Conservation (phyloP, 208 protist genomes). For the Leishmania guyanensis region DNA sequence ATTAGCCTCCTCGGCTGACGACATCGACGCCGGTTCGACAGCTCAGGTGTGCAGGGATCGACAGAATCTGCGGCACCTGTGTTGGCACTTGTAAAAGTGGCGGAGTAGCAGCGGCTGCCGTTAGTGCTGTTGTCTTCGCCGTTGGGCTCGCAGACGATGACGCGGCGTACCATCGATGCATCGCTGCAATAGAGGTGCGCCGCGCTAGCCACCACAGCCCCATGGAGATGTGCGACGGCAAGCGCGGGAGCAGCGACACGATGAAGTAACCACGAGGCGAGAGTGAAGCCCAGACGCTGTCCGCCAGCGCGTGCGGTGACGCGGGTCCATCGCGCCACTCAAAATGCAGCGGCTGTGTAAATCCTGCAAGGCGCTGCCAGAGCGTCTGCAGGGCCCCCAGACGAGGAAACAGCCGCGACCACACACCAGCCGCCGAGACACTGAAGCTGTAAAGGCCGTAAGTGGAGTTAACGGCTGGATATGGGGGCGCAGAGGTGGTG, state of each 20-base stretch:
- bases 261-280: conserved; percentile 35
- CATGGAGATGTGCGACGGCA: conserved; percentile 15
- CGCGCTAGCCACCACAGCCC: not conserved
- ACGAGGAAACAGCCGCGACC: conserved; percentile 19
- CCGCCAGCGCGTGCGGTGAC: conserved; percentile 19
- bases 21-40: not conserved
- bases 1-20: conserved; percentile 1
- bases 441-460: conserved; percentile 39
- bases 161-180: conserved; percentile 16
- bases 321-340: conserved; percentile 26
- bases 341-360: conserved; percentile 10
- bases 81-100: no score
- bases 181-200: not conserved
- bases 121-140: not conserved
- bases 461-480: conserved; percentile 7
- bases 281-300: conserved; percentile 31
- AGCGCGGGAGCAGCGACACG: conserved; percentile 21
- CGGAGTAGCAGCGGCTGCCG: not conserved
- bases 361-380: conserved; percentile 11
- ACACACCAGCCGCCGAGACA: conserved; percentile 28
- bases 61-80: conserved; percentile 1
- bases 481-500: conserved; percentile 11
- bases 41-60: not conserved
- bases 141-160: not conserved
- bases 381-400: conserved; percentile 19